A percentile compares a stretch with the other conserved stretches of the same genome.
phyloP scores from a whole-genome alignment of 1,139 yeast genomes.

The Tardiomyces depauwii region DNA sequence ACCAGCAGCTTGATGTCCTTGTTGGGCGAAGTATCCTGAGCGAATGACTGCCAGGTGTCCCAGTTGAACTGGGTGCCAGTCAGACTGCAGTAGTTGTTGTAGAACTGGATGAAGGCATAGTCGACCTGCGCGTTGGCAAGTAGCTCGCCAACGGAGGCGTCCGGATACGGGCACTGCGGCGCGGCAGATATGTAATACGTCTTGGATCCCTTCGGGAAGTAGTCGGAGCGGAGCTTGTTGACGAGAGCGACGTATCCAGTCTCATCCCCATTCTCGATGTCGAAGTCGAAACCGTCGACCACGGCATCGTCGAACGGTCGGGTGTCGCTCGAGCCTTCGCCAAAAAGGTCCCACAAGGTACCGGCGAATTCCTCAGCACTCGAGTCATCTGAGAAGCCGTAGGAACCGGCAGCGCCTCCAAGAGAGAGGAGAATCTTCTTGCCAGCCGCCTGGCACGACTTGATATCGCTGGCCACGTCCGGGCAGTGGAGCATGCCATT shows the following conservation, averaged over 20 bases:
- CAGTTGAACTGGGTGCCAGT: conserved; percentile 56
- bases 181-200: conserved; percentile 79
- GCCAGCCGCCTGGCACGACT: conserved; percentile 72
- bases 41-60: conserved; percentile 73
- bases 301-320: conserved; percentile 73
- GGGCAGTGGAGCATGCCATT: conserved; percentile 27
- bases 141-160: conserved; percentile 65
- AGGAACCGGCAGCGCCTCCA: conserved; percentile 79
- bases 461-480: conserved; percentile 47
- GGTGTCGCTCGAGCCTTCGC: conserved; percentile 49
- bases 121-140: conserved; percentile 56
- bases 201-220: conserved; percentile 29
- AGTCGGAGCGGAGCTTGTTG: conserved; percentile 42
- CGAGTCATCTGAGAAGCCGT: conserved; percentile 55
- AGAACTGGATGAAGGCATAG: conserved; percentile 85
- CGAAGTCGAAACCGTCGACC: conserved; percentile 66
- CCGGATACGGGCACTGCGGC: conserved; percentile 93
- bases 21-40: conserved; percentile 51
- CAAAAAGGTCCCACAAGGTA: conserved; percentile 76
- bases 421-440: conserved; percentile 68
- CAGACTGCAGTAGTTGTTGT: conserved; percentile 68
- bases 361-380: conserved; percentile 62
- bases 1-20: conserved; percentile 46
- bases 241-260: conserved; percentile 46
- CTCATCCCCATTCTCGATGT: conserved; percentile 46